Base-by-base conservation (phyloP, 768 basidiomycete species). In the Trametes sanguinea region DNA sequence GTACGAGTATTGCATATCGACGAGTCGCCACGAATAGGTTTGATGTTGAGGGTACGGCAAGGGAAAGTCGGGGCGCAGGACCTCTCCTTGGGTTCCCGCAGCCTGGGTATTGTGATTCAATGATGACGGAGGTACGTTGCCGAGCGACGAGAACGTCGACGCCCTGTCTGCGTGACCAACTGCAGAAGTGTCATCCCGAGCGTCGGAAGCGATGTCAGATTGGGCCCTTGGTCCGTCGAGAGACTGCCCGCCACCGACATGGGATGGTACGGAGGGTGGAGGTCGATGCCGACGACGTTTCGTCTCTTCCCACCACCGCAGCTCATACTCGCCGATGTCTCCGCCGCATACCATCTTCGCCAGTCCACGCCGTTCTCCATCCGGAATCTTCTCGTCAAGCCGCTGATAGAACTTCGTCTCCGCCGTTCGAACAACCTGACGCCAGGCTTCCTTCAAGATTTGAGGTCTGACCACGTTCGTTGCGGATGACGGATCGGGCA, bases 361-460 rank as follows among this genome's bases (percentile, higher is more conserved):
- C 0, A 56, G 33, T 1, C 54, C 54, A 4, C 2, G n/a, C 6
- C 48, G 42, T n/a, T 56, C 42, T 1, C 51, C 57, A 2, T 47
- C 32, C 1, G 53, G n/a, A 9, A 51, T 55, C 47, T 5, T 54
- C 9, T 2, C 17, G 6, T 39, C 27, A 2, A 64, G 29, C 0
- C 46, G 61, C 7, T 43, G 16, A 32, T 61, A 61, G 42, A 58
- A 62, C 0, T 30, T 7, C 3, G 56, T 33, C 29, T 67, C 65
- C 4, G 62, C 30, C 27, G 17, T 29, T 1, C 57, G 45, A 8
- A 52, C 46, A 6, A 59, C 29, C 44, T 63, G 62, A 0, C 65
- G 51, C 65, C 65, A 67, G 0, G 60, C 40, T 7, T 64, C 65
- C 43, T 67, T 67, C 40, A 64, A 10, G 32, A 62, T 52, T n/a